phyloP scores from a whole-genome alignment of 2,329 filamentous ascomycete species.

The Aureobasidium sp. region DNA sequence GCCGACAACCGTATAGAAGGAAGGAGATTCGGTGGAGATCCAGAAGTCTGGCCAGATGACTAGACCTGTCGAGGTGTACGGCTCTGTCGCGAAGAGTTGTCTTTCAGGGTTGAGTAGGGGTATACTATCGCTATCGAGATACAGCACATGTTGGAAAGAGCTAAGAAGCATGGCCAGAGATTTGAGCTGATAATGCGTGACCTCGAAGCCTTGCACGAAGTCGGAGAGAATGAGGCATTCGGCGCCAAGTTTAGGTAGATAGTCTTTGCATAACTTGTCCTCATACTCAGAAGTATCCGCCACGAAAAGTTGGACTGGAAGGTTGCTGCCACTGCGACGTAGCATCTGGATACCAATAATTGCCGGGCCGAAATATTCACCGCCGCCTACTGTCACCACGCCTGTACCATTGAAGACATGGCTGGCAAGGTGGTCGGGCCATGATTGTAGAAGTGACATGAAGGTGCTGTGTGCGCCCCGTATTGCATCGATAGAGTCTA shows the following conservation, averaged over 20 bases:
- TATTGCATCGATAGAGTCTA: conserved; percentile 15
- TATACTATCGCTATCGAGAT: conserved; percentile 44
- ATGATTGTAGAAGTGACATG: conserved; percentile 1
- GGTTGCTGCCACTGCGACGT: conserved; percentile 34
- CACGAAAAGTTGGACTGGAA: conserved; percentile 43
- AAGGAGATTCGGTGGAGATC: conserved; percentile 33
- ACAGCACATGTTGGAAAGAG: conserved; percentile 43
- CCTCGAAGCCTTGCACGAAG: conserved; percentile 26
- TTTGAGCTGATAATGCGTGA: conserved; percentile 41
- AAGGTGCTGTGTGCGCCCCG: conserved; percentile 18
- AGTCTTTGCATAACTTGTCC: conserved; percentile 35
- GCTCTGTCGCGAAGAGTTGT: conserved; percentile 35
- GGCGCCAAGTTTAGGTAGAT: conserved; percentile 37
- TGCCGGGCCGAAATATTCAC: conserved; percentile 37
- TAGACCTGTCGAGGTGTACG: conserved; percentile 37
- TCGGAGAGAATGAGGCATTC: conserved; percentile 38
- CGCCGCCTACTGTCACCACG: conserved; percentile 36
- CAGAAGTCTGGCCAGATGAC: conserved; percentile 45
- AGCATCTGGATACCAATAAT: conserved; percentile 42
- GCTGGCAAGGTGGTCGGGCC: conserved; percentile 1
- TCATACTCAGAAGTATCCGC: conserved; percentile 37
- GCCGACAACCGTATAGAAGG: conserved; percentile 35
- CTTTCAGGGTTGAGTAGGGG: conserved; percentile 36
- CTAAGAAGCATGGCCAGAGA: conserved; percentile 44
- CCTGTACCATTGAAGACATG: conserved; percentile 23